These are phyloP conservation scores for Fonsecaea erecta DNA, from an alignment of 2,329 filamentous ascomycete genomes.

Conservation along the genomic window DNA sequence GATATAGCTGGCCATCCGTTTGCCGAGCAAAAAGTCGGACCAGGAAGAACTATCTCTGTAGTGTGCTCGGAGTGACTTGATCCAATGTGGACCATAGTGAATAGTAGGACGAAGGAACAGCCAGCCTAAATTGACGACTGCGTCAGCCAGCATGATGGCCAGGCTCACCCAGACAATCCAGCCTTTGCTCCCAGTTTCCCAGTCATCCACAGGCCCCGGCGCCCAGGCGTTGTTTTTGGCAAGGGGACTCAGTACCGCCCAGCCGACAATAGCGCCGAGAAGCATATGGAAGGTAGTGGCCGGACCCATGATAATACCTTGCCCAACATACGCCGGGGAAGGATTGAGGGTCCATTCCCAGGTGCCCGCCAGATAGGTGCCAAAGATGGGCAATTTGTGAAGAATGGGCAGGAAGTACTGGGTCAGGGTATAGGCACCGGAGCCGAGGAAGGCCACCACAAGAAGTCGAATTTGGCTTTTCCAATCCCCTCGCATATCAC, in stretches of 20 bases:
- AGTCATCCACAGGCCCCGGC: constrained; percentile 81
- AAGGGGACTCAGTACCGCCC: constrained; percentile 86
- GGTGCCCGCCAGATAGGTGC: constrained; percentile 69
- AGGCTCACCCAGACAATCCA: constrained; percentile 98
- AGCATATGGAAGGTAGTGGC: constrained; percentile 96
- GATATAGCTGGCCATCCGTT: constrained; percentile 24
- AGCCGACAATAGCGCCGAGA: constrained; percentile 83
- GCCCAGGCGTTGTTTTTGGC: constrained; percentile 89
- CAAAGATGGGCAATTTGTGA: constrained; percentile 85
- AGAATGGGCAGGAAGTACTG: constrained; percentile 90
- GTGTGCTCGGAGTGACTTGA: constrained; percentile 30
- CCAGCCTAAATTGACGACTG: constrained; percentile 83
- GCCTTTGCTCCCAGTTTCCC: constrained; percentile 91
- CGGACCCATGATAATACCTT: constrained; percentile 98
- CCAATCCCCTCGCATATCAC: constrained; percentile 59
- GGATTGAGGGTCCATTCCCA: constrained; percentile 98
- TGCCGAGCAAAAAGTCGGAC: constrained; percentile 32
- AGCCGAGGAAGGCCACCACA: constrained; percentile 63
- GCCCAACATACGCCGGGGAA: constrained; percentile 93
- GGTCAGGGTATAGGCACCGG: constrained; percentile 69
- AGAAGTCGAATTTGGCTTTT: constrained; percentile 65
- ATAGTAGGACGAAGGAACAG: constrained; percentile 70
- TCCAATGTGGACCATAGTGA: constrained; percentile 49
- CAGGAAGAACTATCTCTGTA: constrained; percentile 31
- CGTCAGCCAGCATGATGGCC: constrained; percentile 95